These are phyloP conservation scores for Glonium stellatum DNA, from an alignment of 495 filamentous ascomycete genomes.

Conservation along the genomic window DNA sequence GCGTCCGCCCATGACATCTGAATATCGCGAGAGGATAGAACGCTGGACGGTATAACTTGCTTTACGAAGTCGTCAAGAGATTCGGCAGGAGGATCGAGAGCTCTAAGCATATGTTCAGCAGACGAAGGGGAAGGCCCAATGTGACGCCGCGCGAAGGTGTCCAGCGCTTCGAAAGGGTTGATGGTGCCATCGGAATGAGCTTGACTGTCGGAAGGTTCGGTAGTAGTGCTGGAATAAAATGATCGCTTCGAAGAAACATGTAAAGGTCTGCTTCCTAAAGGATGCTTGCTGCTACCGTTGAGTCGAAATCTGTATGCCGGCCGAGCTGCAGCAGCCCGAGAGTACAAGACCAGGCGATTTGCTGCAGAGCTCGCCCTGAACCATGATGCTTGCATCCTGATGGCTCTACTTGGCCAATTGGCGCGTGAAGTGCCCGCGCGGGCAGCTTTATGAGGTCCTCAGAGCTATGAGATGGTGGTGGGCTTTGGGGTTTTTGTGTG, in stretches of 20 bases:
- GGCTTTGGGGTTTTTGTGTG: background rate
- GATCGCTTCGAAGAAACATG: constrained; percentile 3
- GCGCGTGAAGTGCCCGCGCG: background rate
- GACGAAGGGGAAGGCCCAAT: constrained; percentile 79
- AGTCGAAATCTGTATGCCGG: background rate
- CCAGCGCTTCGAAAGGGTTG: constrained; percentile 38
- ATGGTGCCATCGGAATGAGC: background rate
- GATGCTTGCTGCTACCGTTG: background rate
- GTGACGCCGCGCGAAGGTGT: constrained; percentile 79
- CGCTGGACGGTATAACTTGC: constrained; percentile 76
- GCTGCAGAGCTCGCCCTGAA: constrained; percentile 18
- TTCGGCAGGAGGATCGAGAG: constrained; percentile 65
- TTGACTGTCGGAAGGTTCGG: constrained; percentile 9
- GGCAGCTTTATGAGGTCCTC: background rate
- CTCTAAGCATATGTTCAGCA: constrained; percentile 71
- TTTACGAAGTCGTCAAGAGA: constrained; percentile 81
- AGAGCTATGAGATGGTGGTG: background rate
- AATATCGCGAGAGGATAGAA: constrained; percentile 63
- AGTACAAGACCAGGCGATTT: constrained; percentile 1
- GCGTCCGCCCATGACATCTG: constrained; percentile 33
- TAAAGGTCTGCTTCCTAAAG: background rate
- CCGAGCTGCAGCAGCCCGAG: background rate
- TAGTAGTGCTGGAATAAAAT: constrained; percentile 15
- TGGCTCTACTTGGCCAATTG: constrained; percentile 1
- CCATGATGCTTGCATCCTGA: constrained; percentile 14